A percentile compares a stretch with the other conserved stretches of the same genome.
These are phyloP conservation scores for Colletotrichum endophyticum DNA, from an alignment of 2,329 filamentous ascomycete species.

Conservation along the genomic window DNA sequence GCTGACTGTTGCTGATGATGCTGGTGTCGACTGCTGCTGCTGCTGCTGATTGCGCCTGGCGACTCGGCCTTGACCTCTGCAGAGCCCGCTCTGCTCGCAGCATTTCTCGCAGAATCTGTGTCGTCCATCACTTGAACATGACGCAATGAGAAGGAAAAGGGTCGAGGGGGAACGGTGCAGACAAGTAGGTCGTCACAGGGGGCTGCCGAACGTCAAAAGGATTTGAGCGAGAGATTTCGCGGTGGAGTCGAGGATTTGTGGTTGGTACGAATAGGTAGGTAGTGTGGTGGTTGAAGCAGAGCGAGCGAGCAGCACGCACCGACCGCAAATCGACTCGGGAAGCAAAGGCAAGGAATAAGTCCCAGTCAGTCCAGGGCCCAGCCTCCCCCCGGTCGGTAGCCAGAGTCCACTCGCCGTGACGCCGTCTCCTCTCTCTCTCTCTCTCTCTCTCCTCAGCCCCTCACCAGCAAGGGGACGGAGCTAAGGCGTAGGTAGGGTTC, in stretches of 20 bases:
- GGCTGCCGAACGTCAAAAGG: conserved; percentile 5
- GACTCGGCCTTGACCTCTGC: conserved; percentile 22
- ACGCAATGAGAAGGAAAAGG: conserved; percentile 6
- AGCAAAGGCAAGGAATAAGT: background rate
- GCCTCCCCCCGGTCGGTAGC: conserved; percentile 4
- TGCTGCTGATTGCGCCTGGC: conserved; percentile 9
- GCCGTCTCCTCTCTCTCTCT: background rate
- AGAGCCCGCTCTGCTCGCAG: conserved; percentile 20
- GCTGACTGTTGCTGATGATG: conserved; percentile 10
- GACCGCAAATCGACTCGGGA: background rate
- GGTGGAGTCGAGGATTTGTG: conserved; percentile 11
- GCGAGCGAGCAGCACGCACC: background rate
- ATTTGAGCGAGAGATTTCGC: conserved; percentile 21
- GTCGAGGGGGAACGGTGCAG: background rate
- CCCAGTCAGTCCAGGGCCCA: background rate
- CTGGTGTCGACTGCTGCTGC: background rate
- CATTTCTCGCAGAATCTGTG: conserved; percentile 21
- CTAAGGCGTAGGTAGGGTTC: background rate
- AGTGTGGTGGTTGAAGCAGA: background rate
- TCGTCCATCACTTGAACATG: conserved; percentile 19
- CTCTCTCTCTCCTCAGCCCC: background rate
- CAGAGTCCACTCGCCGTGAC: conserved; percentile 2
- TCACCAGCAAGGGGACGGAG: conserved; percentile 10
- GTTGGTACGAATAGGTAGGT: background rate
- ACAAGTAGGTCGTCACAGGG: conserved; percentile 10